These are phyloP conservation scores for Chimonanthus praecox DNA, from an alignment of 164 flowering plant species.

Conservation along the genomic window DNA sequence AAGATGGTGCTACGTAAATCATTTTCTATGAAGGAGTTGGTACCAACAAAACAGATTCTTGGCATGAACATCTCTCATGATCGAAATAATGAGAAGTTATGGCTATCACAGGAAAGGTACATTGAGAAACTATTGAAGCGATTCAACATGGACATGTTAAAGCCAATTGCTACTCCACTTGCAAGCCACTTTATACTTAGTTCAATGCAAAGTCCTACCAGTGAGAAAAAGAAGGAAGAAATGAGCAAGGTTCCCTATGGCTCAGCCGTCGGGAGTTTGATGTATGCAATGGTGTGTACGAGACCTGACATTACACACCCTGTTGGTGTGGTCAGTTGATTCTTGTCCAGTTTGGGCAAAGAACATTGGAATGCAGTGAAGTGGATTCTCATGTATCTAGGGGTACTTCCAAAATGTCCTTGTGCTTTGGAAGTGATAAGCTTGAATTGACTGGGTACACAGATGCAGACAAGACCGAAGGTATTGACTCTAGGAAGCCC, in stretches of 20 bases:
- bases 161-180: neutral
- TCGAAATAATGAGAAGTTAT: neutral
- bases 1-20: conserved; percentile 1
- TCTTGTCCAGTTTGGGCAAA: neutral
- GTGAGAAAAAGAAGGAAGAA: neutral
- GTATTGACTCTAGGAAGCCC: neutral
- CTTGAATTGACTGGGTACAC: neutral
- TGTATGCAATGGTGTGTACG: neutral
- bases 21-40: conserved; percentile 5
- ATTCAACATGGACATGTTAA: neutral
- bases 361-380: neutral
- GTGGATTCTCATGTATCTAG: neutral
- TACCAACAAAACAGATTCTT: conserved; percentile 1
- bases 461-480: neutral
- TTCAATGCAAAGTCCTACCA: neutral
- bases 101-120: conserved; percentile 2
- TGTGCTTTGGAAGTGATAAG: neutral
- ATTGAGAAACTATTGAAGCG: conserved; percentile 2
- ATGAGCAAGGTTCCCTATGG: neutral
- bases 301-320: neutral
- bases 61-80: conserved; percentile 2
- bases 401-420: neutral
- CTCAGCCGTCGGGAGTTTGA: neutral
- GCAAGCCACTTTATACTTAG: neutral
- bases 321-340: neutral